Evolutionary conservation across 106 monocot genomes (phyloP).

Genomic region (Triglochin maritima): DNA sequence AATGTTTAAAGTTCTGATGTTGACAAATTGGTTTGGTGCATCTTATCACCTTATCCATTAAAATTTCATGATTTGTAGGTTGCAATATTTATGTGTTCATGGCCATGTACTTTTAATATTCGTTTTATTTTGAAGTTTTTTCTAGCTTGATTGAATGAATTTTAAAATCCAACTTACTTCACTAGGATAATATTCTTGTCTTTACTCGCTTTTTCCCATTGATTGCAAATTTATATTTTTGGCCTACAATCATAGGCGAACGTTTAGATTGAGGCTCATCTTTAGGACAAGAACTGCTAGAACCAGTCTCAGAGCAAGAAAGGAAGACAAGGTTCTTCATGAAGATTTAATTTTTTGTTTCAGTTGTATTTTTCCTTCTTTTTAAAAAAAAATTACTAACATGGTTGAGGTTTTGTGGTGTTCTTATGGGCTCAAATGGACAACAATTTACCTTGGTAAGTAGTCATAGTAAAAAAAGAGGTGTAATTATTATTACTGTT

Average conservation of each 20-base stretch:
- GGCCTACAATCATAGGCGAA: slow-evolving; percentile 49
- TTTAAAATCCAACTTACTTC: too few species aligned
- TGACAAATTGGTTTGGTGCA: too few species aligned
- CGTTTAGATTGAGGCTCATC: slow-evolving; percentile 69
- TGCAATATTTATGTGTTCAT: too few species aligned
- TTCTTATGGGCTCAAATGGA: neutral
- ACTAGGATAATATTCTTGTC: too few species aligned
- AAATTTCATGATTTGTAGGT: too few species aligned
- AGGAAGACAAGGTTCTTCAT: slow-evolving; percentile 55
- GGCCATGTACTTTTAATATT: too few species aligned
- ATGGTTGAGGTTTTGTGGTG: neutral
- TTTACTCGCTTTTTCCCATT: too few species aligned
- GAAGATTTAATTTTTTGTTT: neutral
- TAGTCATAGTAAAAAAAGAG: neutral
- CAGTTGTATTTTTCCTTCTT: neutral
- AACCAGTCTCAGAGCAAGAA: slow-evolving; percentile 72
- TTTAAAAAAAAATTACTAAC: neutral
- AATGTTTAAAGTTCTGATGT: too few species aligned
- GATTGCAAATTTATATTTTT: neutral
- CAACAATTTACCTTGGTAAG: slow-evolving; percentile 82
- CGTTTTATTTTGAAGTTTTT: too few species aligned
- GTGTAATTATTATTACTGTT: neutral
- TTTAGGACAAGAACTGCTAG: slow-evolving; percentile 80
- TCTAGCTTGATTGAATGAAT: too few species aligned
- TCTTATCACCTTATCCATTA: too few species aligned